These are phyloP conservation scores for Cornus florida DNA, from an alignment of 148 eudicot species.

Conservation along the genomic window DNA sequence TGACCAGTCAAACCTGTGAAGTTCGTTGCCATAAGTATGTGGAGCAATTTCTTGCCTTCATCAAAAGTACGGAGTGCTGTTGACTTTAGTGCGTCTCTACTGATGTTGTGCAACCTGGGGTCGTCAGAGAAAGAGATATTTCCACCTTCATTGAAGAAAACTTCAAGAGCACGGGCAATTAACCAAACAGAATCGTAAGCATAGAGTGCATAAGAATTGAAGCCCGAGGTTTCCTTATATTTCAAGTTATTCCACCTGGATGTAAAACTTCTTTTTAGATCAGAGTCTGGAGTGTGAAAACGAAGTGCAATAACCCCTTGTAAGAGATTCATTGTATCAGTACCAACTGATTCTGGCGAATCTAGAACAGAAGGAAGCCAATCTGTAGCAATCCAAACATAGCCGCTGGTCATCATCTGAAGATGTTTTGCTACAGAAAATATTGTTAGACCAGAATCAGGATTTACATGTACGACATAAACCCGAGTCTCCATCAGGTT, in stretches of 20 bases:
- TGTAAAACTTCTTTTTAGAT: no score
- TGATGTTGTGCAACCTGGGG: no score
- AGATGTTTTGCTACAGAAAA: conserved; percentile 62
- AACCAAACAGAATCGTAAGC: conserved; percentile 91
- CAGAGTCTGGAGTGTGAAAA: conserved; percentile 29
- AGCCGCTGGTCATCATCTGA: conserved; percentile 66
- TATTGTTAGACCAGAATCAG: conserved; percentile 73
- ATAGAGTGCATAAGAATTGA: conserved; percentile 72
- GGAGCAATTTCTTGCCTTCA: no score
- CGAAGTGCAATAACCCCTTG: conserved; percentile 82
- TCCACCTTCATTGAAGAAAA: conserved; percentile 51
- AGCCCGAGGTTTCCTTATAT: conserved; percentile 35
- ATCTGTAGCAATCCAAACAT: conserved; percentile 92
- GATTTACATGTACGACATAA: conserved; percentile 79
- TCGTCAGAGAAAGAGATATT: conserved; percentile 11
- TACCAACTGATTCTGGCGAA: conserved; percentile 29
- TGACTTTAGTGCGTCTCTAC: no score
- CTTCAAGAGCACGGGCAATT: conserved; percentile 73
- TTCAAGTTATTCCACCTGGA: conserved; percentile 19
- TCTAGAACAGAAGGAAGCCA: conserved; percentile 83
- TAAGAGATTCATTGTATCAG: conserved; percentile 41
- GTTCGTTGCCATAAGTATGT: no score
- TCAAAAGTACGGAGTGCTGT: no score
- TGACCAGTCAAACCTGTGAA: no score
- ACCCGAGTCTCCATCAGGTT: conserved; percentile 77